These are phyloP conservation scores for Aureobasidium lini DNA, from an alignment of 2,329 filamentous ascomycete genomes.

Conservation along the genomic window DNA sequence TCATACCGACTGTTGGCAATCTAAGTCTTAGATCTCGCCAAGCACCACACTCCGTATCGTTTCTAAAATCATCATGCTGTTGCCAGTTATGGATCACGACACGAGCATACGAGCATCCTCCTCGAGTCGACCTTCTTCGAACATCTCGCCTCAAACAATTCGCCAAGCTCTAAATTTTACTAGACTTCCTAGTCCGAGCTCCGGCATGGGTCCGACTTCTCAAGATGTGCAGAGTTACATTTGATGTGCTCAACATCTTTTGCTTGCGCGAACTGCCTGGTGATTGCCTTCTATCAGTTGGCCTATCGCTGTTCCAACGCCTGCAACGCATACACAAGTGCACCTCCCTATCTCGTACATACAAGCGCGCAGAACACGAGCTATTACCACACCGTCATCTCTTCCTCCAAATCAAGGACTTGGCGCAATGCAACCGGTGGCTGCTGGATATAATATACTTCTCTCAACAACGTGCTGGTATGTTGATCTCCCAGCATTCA, in stretches of 20 bases:
- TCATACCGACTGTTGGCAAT: slow-evolving; percentile 44
- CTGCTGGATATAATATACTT: not conserved
- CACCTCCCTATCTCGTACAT: slow-evolving; percentile 10
- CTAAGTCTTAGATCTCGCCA: slow-evolving; percentile 2
- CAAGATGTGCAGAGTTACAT: slow-evolving; percentile 3
- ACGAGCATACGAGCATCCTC: slow-evolving; percentile 11
- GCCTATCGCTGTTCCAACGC: slow-evolving; percentile 8
- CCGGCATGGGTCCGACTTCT: slow-evolving; percentile 8
- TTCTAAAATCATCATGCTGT: slow-evolving; percentile 7
- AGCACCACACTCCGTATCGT: slow-evolving; percentile 1
- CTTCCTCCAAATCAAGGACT: not conserved
- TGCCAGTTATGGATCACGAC: slow-evolving; percentile 10
- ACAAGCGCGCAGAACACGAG: not conserved
- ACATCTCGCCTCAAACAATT: not conserved
- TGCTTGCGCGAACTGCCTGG: not conserved
- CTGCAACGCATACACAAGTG: not conserved
- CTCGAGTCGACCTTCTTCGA: not conserved
- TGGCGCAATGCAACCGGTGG: not conserved
- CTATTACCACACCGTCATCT: not conserved
- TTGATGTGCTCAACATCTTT: slow-evolving; percentile 9
- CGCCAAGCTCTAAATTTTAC: slow-evolving; percentile 12
- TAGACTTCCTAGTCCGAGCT: slow-evolving; percentile 4
- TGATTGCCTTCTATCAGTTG: not conserved
- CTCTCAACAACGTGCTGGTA: not conserved
- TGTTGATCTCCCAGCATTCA: not conserved